These are phyloP conservation scores for Penicillium decumbens DNA, from an alignment of 2,329 filamentous ascomycete genomes.

Conservation along the genomic window DNA sequence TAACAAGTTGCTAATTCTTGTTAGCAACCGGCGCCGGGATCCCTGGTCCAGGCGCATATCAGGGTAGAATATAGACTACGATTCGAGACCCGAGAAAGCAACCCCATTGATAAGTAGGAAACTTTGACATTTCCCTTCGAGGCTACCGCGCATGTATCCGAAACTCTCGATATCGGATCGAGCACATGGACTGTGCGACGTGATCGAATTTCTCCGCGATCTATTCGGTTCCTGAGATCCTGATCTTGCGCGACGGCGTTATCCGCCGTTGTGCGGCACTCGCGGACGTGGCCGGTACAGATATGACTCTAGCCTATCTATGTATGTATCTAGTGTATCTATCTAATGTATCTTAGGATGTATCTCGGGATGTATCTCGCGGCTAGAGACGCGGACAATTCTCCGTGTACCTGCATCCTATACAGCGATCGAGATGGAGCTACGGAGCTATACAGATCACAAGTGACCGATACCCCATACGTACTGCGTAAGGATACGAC, in stretches of 20 bases:
- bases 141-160: not conserved
- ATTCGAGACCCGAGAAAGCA: constrained; percentile 1
- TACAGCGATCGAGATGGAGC: not conserved
- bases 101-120: not conserved
- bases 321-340: no score
- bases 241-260: constrained; percentile 10
- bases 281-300: not conserved
- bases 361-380: not conserved
- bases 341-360: not conserved
- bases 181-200: constrained; percentile 5
- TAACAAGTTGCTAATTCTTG: constrained; percentile 18
- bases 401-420: not conserved
- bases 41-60: constrained; percentile 23
- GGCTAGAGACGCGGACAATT: not conserved
- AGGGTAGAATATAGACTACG: constrained; percentile 14
- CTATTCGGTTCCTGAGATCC: constrained; percentile 4
- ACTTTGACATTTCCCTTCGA: not conserved
- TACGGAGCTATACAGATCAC: not conserved
- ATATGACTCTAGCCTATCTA: not conserved
- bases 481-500: not conserved
- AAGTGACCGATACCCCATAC: not conserved
- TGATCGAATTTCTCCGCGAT: constrained; percentile 9
- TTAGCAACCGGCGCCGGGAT: constrained; percentile 23
- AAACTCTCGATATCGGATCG: not conserved
- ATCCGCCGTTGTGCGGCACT: constrained; percentile 2